phyloP scores from a whole-genome alignment of 129 eudicot species.

The Escallonia herrerae region DNA sequence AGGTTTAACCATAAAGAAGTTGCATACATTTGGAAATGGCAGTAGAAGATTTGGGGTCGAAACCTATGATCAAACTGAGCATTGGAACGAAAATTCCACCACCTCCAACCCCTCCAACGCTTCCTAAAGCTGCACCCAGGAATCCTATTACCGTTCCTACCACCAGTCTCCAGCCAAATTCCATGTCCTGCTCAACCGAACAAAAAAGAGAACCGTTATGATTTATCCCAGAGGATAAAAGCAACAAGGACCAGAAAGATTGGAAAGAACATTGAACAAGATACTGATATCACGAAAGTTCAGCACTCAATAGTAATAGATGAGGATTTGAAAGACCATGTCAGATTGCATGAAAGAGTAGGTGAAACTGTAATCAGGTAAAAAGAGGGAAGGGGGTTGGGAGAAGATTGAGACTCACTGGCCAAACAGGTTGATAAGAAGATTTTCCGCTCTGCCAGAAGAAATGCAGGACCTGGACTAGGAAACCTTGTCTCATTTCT shows the following conservation, averaged over 20 bases:
- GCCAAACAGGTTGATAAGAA: constrained; percentile 35
- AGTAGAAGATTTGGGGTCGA: constrained; percentile 34
- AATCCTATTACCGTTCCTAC: constrained; percentile 21
- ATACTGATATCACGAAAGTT: too few species aligned
- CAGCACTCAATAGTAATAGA: too few species aligned
- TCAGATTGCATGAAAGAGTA: too few species aligned
- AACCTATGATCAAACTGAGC: constrained; percentile 34
- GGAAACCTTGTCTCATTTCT: constrained; percentile 14
- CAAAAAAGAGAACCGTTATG: too few species aligned
- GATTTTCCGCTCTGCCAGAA: constrained; percentile 24
- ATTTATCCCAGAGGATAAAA: too few species aligned
- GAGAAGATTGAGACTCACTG: constrained; percentile 14
- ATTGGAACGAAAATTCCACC: constrained; percentile 41
- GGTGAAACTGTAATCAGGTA: too few species aligned
- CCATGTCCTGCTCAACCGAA: constrained; percentile 23
- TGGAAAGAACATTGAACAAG: too few species aligned
- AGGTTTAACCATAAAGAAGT: too few species aligned
- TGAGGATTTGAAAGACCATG: too few species aligned
- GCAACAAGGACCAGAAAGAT: too few species aligned
- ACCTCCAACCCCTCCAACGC: constrained; percentile 26
- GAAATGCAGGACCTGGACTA: constrained; percentile 8
- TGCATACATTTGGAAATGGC: constrained; percentile 38
- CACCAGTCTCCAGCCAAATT: constrained; percentile 28
- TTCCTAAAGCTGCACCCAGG: constrained; percentile 22
- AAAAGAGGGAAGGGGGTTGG: too few species aligned